Evolutionary conservation across 2,329 filamentous ascomycete genomes (phyloP).

Genomic region (Xylariaceae sp.): DNA sequence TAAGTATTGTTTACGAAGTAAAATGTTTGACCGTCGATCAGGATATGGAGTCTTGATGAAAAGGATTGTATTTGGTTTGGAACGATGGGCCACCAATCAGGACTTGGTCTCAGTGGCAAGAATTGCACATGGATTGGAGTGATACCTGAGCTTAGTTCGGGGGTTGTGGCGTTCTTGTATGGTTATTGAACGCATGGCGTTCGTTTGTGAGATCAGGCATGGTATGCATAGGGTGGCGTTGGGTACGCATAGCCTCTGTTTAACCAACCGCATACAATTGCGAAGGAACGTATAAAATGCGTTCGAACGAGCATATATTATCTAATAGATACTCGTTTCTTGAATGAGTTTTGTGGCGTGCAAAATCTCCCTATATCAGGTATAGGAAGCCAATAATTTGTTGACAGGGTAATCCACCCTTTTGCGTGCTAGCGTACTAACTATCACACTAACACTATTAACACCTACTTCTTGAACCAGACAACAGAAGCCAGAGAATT

Average conservation of each 20-base stretch:
- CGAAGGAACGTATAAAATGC: background rate
- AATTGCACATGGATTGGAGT: constrained; percentile 10
- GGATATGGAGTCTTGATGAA: background rate
- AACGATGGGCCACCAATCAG: background rate
- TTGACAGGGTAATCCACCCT: too few relatives aligned
- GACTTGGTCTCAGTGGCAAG: background rate
- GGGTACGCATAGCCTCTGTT: background rate
- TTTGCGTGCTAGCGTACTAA: too few relatives aligned
- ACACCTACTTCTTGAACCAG: too few relatives aligned
- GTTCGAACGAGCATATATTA: too few relatives aligned
- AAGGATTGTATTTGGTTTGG: constrained; percentile 1
- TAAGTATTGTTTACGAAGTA: background rate
- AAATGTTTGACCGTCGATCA: background rate
- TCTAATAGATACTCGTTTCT: too few relatives aligned
- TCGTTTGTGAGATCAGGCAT: constrained; percentile 1
- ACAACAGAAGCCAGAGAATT: too few relatives aligned
- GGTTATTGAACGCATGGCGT: constrained; percentile 18
- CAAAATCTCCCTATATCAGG: background rate
- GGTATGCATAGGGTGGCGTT: constrained; percentile 16
- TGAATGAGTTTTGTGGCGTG: background rate
- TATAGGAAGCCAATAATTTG: too few relatives aligned
- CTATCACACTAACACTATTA: too few relatives aligned
- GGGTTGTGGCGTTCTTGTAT: constrained; percentile 17
- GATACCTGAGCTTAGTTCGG: constrained; percentile 1
- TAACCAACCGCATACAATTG: background rate